Evolutionary conservation across 139 green algal species (phyloP).

Genomic region (Mychonastes homosphaera): DNA sequence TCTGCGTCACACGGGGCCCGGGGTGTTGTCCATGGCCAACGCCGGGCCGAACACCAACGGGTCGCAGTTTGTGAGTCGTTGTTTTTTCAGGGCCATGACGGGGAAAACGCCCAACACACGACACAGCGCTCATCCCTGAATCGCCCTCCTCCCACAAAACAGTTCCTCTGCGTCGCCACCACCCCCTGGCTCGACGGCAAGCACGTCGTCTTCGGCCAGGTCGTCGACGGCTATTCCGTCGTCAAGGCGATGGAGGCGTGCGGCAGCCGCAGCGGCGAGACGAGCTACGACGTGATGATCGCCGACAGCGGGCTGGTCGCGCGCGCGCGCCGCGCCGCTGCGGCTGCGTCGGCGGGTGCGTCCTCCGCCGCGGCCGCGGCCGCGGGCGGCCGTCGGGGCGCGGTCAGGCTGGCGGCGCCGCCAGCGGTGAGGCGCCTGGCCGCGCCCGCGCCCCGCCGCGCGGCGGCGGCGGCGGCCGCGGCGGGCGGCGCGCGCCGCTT

Average conservation of each 20-base stretch:
- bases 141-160: no score
- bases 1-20: constrained; percentile 38
- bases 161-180: constrained; percentile 60
- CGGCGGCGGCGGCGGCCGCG: no score
- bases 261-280: constrained; percentile 55
- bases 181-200: constrained; percentile 65
- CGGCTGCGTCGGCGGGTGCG: no score
- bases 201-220: constrained; percentile 78
- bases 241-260: constrained; percentile 73
- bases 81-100: background rate
- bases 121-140: no score
- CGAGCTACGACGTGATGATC: constrained; percentile 49
- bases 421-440: no score
- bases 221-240: constrained; percentile 55
- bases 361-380: no score
- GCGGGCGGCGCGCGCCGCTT: no score
- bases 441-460: no score
- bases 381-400: no score
- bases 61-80: constrained; percentile 28
- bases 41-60: constrained; percentile 72
- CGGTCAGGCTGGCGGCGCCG: no score
- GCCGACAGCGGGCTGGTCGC: constrained; percentile 46
- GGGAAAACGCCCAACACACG: no score
- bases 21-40: constrained; percentile 73
- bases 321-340: no score